These are phyloP conservation scores for Fraxinus ornus DNA, from an alignment of 305 asterid species.

Conservation along the genomic window DNA sequence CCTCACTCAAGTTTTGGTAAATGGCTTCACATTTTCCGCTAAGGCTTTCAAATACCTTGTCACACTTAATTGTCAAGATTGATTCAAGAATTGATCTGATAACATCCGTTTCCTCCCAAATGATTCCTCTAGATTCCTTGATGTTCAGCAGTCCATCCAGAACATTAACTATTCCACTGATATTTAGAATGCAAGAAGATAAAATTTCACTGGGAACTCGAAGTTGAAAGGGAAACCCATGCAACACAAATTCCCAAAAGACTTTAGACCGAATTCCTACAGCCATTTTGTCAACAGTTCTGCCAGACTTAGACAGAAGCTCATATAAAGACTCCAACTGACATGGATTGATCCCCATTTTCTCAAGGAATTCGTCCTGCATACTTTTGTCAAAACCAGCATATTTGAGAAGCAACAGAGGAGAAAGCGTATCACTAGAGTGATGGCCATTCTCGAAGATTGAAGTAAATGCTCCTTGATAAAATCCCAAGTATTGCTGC, in stretches of 20 bases:
- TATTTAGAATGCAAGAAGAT: conserved; percentile 76
- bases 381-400: conserved; percentile 56
- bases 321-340: conserved; percentile 59
- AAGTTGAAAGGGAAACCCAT: conserved; percentile 78
- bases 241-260: conserved; percentile 74
- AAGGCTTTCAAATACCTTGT: conserved; percentile 71
- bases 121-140: conserved; percentile 46
- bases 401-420: conserved; percentile 63
- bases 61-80: conserved; percentile 64
- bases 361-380: conserved; percentile 61
- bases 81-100: conserved; percentile 65
- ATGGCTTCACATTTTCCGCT: conserved; percentile 65
- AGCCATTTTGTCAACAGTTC: conserved; percentile 56
- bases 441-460: conserved; percentile 43
- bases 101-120: conserved; percentile 52
- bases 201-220: conserved; percentile 58
- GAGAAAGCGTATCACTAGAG: conserved; percentile 47
- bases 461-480: conserved; percentile 68
- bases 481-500: conserved; percentile 57
- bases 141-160: conserved; percentile 66
- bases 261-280: conserved; percentile 59
- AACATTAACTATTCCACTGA: conserved; percentile 53
- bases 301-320: conserved; percentile 51
- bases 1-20: conserved; percentile 59
- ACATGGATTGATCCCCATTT: conserved; percentile 51